These are phyloP conservation scores for Quercus lobata DNA, from an alignment of 331 rosid species.

Conservation along the genomic window DNA sequence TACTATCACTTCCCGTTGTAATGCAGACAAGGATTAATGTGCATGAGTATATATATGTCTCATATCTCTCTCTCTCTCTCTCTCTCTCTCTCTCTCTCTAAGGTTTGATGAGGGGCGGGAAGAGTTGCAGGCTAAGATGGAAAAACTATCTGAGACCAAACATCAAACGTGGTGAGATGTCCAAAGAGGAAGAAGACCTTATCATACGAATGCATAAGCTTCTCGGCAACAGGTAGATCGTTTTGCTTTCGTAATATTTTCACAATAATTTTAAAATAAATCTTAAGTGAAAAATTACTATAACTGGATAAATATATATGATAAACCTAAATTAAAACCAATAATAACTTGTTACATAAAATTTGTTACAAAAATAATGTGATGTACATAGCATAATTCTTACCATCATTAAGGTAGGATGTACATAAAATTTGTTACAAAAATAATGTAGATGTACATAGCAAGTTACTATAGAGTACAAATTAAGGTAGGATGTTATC, in stretches of 20 bases:
- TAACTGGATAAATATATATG: fast-evolving
- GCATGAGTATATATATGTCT: background rate
- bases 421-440: fast-evolving
- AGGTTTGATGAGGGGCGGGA: slow-evolving; percentile 57
- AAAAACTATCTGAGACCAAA: slow-evolving; percentile 66
- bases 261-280: no score
- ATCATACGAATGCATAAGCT: slow-evolving; percentile 71
- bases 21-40: background rate
- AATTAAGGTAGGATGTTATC: no score
- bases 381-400: no score
- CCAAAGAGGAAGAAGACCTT: slow-evolving; percentile 65
- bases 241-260: background rate
- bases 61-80: background rate
- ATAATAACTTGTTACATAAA: no score
- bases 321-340: no score
- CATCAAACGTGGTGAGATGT: slow-evolving; percentile 63
- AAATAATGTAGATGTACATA: fast-evolving
- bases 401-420: no score
- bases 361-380: fast-evolving
- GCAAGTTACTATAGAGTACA: no score
- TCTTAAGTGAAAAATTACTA: fast-evolving
- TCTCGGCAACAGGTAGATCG: slow-evolving; percentile 57
- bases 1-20: background rate
- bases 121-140: slow-evolving; percentile 76
- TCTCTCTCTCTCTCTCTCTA: slow-evolving; percentile 7